Conservation (phyloP, 2,329 filamentous ascomycete genomes). For the Aspergillus sclerotialis region DNA sequence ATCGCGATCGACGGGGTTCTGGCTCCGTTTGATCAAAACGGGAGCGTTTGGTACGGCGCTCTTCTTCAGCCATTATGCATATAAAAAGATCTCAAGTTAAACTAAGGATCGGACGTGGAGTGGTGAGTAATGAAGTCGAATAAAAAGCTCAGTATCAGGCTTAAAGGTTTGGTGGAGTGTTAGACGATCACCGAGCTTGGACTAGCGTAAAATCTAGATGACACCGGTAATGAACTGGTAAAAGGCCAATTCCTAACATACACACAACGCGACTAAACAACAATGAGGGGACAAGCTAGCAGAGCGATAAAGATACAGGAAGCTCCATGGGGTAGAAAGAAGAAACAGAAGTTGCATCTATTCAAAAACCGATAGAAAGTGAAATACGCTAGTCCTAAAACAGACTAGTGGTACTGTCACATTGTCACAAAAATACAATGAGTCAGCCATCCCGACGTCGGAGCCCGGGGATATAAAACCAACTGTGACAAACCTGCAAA, state of each 20-base stretch:
- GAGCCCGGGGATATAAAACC: constrained; percentile 10
- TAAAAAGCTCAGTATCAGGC: constrained; percentile 4
- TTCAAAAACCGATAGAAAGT: constrained; percentile 3
- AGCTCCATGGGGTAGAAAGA: background rate
- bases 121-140: constrained; percentile 7
- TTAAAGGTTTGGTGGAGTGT: constrained; percentile 10
- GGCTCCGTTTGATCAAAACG: constrained; percentile 90
- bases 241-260: too few species aligned
- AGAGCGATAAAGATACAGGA: background rate
- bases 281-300: background rate
- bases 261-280: background rate
- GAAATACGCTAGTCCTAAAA: constrained; percentile 8
- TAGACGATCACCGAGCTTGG: constrained; percentile 4
- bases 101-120: background rate
- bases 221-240: too few species aligned
- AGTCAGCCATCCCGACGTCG: constrained; percentile 33
- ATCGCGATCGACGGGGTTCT: constrained; percentile 73
- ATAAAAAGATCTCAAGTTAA: background rate
- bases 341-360: background rate
- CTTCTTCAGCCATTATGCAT: constrained; percentile 62
- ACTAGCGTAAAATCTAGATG: too few species aligned
- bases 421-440: constrained; percentile 9
- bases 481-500: background rate
- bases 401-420: constrained; percentile 9
- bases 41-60: constrained; percentile 72